Evolutionary conservation across 2,329 filamentous ascomycete genomes (phyloP).

Genomic region (Leptographium flavum): DNA sequence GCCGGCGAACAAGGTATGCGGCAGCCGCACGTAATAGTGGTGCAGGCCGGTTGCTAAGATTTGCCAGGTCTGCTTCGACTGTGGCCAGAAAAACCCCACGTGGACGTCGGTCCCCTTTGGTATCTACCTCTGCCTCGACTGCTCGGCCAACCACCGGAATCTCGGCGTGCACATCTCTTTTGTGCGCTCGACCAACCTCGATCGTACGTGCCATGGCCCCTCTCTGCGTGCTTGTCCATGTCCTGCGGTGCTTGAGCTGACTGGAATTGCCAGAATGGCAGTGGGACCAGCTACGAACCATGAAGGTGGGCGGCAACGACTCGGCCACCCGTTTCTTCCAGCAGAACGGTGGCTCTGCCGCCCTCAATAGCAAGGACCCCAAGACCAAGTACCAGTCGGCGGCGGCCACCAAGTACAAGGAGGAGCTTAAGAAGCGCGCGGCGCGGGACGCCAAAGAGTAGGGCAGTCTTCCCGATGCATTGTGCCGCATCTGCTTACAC

Average conservation of each 20-base stretch:
- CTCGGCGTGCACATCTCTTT: slow-evolving; percentile 98
- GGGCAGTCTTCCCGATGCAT: slow-evolving; percentile 19
- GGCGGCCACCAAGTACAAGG: slow-evolving; percentile 95
- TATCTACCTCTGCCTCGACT: slow-evolving; percentile 97
- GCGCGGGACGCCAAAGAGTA: slow-evolving; percentile 75
- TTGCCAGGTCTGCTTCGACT: slow-evolving; percentile 87
- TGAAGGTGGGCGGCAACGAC: slow-evolving; percentile 98
- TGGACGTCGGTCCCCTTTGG: slow-evolving; percentile 94
- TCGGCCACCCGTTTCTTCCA: slow-evolving; percentile 98
- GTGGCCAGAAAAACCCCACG: slow-evolving; percentile 90
- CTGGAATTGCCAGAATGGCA: slow-evolving; percentile 64
- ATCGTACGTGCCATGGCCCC: slow-evolving; percentile 52
- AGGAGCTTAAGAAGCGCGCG: slow-evolving; percentile 78
- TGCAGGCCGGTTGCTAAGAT: neutral
- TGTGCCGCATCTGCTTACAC: neutral
- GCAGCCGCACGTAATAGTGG: slow-evolving; percentile 12
- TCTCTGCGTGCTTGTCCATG: neutral
- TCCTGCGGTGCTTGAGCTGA: neutral
- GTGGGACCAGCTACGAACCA: slow-evolving; percentile 93
- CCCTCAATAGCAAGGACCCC: slow-evolving; percentile 86
- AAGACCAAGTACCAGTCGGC: slow-evolving; percentile 95
- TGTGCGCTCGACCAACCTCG: slow-evolving; percentile 94
- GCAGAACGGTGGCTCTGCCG: slow-evolving; percentile 84
- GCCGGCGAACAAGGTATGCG: slow-evolving; percentile 75
- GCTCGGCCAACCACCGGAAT: slow-evolving; percentile 92